Conservation (phyloP, 768 basidiomycete species). For the Podaxis sp. region DNA sequence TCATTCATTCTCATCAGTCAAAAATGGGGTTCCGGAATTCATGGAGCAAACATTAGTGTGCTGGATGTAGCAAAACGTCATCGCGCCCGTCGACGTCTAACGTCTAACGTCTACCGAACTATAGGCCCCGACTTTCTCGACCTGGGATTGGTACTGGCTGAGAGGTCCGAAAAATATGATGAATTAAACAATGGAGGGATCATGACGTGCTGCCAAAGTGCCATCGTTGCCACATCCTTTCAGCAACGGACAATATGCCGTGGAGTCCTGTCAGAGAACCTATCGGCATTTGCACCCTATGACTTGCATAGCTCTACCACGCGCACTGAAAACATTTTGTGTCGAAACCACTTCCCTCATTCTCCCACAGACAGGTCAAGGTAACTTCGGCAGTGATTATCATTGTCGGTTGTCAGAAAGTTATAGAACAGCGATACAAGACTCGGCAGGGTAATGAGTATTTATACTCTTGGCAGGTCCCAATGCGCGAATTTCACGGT, state of each 20-base stretch:
- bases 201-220: not conserved
- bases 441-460: not conserved
- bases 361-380: not conserved
- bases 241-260: not conserved
- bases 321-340: not conserved
- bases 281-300: not conserved
- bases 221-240: constrained; percentile 8
- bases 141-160: not conserved
- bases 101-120: not conserved
- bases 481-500: not conserved
- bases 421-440: not conserved
- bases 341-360: not conserved
- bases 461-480: not conserved
- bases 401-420: not conserved
- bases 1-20: constrained; percentile 6
- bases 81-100: not conserved
- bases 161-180: not conserved
- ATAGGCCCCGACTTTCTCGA: not conserved
- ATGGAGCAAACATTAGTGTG: not conserved
- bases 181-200: not conserved
- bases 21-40: not conserved
- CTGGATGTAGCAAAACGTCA: not conserved
- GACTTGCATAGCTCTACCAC: not conserved
- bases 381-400: not conserved
- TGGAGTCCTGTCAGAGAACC: not conserved